phyloP scores from a whole-genome alignment of 2,329 filamentous ascomycete species.

The Colletotrichum plurivorum region DNA sequence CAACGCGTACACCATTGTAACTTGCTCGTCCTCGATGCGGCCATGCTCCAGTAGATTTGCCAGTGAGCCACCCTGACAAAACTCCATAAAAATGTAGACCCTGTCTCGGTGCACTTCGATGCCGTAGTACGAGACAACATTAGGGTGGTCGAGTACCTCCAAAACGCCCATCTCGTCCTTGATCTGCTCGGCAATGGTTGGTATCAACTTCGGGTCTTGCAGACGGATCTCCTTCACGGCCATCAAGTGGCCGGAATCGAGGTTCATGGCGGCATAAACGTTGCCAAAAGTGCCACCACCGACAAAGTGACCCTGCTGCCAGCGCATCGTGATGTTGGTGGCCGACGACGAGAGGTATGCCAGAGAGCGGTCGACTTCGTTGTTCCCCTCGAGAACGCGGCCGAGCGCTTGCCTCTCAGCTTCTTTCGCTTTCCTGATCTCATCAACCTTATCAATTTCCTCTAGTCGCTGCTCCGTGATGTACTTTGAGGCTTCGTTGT shows the following conservation, averaged over 20 bases:
- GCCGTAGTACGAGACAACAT: constrained; percentile 97
- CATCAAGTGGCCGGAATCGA: constrained; percentile 97
- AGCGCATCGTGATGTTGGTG: constrained; percentile 94
- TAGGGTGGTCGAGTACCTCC: constrained; percentile 95
- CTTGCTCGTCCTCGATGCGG: constrained; percentile 96
- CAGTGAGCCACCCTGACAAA: constrained; percentile 94
- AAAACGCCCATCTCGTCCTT: constrained; percentile 97
- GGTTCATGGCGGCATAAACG: constrained; percentile 96
- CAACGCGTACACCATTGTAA: constrained; percentile 95
- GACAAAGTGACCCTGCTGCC: constrained; percentile 99
- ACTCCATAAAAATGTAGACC: constrained; percentile 99
- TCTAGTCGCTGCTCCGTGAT: constrained; percentile 83
- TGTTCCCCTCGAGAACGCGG: constrained; percentile 91
- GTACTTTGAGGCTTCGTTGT: constrained; percentile 85
- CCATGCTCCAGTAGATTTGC: constrained; percentile 93
- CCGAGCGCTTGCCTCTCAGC: constrained; percentile 90
- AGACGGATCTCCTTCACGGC: constrained; percentile 98
- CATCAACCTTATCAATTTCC: constrained; percentile 83
- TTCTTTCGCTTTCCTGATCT: constrained; percentile 82
- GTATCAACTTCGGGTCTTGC: constrained; percentile 96
- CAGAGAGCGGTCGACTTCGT: constrained; percentile 94
- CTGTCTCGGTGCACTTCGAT: constrained; percentile 99
- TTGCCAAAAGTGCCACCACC: constrained; percentile 97
- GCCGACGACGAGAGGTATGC: constrained; percentile 94
- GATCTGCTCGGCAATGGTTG: constrained; percentile 93